Percentiles rank a stretch among this genome's conserved stretches.
Conservation (phyloP, 192 early-diverging fungal genomes). For the Radiomyces spectabilis region DNA sequence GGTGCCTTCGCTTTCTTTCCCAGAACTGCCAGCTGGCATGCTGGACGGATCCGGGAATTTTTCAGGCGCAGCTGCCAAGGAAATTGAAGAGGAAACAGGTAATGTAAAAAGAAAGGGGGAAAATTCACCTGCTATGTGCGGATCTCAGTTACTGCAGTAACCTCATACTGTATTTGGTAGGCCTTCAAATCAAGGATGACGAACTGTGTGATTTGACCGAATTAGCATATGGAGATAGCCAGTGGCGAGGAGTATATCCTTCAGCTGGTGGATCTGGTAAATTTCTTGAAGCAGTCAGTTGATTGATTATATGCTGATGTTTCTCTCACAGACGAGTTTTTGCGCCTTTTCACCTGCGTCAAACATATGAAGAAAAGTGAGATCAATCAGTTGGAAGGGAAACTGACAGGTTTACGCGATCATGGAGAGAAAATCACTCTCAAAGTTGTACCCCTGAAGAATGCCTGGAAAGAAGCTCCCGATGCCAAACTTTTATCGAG, state of each 20-base stretch:
- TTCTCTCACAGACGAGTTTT: slow-evolving; percentile 43
- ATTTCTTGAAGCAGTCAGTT: neutral
- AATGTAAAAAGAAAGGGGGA: neutral
- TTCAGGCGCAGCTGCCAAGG: slow-evolving; percentile 66
- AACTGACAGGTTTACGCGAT: slow-evolving; percentile 58
- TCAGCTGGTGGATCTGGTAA: slow-evolving; percentile 63
- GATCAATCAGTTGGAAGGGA: slow-evolving; percentile 51
- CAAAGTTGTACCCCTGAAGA: slow-evolving; percentile 51
- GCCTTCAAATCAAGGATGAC: slow-evolving; percentile 41
- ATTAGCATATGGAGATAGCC: slow-evolving; percentile 37
- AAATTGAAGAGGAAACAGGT: slow-evolving; percentile 80
- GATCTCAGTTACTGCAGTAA: too few relatives aligned
- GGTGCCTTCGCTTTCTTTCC: slow-evolving; percentile 46
- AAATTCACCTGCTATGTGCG: too few relatives aligned
- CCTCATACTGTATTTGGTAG: neutral
- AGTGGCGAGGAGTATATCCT: slow-evolving; percentile 54
- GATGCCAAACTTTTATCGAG: slow-evolving; percentile 71
- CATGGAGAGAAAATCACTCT: slow-evolving; percentile 75
- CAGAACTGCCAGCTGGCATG: slow-evolving; percentile 86
- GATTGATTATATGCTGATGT: neutral
- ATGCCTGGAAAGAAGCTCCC: slow-evolving; percentile 54
- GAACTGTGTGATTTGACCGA: slow-evolving; percentile 64
- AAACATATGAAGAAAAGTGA: slow-evolving; percentile 46
- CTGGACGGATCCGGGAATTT: slow-evolving; percentile 68
- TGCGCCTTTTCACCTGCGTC: slow-evolving; percentile 62